Base-by-base conservation (phyloP, 2,329 filamentous ascomycete genomes). In the Seiridium unicorne region DNA sequence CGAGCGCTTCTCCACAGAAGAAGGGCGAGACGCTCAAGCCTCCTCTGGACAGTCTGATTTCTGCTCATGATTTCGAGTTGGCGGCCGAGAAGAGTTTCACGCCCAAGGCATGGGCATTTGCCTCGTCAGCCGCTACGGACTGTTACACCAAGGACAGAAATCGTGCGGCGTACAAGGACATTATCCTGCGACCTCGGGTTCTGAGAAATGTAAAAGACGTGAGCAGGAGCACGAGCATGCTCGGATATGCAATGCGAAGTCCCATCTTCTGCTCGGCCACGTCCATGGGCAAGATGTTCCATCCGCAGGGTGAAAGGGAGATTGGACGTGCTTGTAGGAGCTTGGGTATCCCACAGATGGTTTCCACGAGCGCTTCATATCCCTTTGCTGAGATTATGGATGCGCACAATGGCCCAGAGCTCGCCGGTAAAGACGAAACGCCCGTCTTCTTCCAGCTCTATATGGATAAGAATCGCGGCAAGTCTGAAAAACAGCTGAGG, bases 401-500 rank as follows among this genome's bases (percentile, higher is more conserved):
- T 35, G 57, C 57, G 6, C 32, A 47, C 57, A 4, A 44, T 1
- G 48, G 38, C 13, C n/a, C 10, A 3, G 34, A 53, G 10, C 4
- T 5, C 8, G 47, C n/a, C 18, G 18, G 18, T 4, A 31, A 47
- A 9, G 51, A 44, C 9, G 53, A 55, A 32, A 48, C 48, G 7
- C 62, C 62, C 3, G 58, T 59, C 11, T 63, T 59, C 36, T 63
- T 63, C 55, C 62, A 63, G 57, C 55, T 63, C 2, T 63, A 63
- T 40, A 58, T 63, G 48, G 55, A 63, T 55, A 57, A 56, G 42
- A 26, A 62, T 26, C 44, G 62, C 5, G 26, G 10, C 4, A 63
- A 63, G 55, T 60, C 62, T 5, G 60, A 58, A 31, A 49, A 32
- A 10, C 44, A 51, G 35, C 51, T 63, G 11, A 40, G 11, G 3